A percentile compares a stretch with the other conserved stretches of the same genome.
Conservation (phyloP, 148 eudicot genomes). For the Vaccinium darrowii region DNA sequence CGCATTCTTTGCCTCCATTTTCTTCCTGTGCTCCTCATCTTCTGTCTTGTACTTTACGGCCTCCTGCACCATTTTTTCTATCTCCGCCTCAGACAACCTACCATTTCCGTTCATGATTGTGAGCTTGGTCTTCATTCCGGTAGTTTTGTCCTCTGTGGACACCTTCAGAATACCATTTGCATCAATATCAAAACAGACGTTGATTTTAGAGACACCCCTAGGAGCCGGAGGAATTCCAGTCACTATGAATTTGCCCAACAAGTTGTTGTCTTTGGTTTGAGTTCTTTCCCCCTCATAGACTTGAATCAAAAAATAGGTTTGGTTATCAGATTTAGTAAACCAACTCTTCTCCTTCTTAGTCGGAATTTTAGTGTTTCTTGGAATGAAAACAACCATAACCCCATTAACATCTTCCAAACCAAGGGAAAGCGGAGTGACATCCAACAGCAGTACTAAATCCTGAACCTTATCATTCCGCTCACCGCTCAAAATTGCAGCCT, state of each 20-base stretch:
- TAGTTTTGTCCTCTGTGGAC: conserved; percentile 19
- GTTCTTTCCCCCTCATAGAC: not conserved
- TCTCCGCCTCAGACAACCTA: conserved; percentile 15
- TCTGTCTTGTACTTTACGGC: conserved; percentile 20
- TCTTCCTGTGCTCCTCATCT: conserved; percentile 21
- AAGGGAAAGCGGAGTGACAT: not conserved
- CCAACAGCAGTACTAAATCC: not conserved
- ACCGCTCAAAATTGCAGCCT: not conserved
- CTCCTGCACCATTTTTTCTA: conserved; percentile 22
- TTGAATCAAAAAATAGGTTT: fast-evolving
- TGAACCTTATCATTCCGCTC: not conserved
- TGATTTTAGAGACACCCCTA: conserved; percentile 15
- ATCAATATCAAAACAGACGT: conserved; percentile 19
- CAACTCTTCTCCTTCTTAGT: not conserved
- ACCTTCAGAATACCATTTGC: conserved; percentile 18
- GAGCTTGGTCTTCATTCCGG: conserved; percentile 16
- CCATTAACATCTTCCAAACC: not conserved
- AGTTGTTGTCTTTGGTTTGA: conserved; percentile 17
- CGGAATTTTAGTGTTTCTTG: not conserved
- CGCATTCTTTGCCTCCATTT: conserved; percentile 16
- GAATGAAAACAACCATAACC: not conserved
- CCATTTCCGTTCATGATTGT: conserved; percentile 18
- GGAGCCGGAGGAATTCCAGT: conserved; percentile 22
- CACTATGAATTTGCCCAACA: conserved; percentile 18
- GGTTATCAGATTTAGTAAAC: no score